Conservation (phyloP, 1,139 yeast genomes). For the Debaryomyces udenii region DNA sequence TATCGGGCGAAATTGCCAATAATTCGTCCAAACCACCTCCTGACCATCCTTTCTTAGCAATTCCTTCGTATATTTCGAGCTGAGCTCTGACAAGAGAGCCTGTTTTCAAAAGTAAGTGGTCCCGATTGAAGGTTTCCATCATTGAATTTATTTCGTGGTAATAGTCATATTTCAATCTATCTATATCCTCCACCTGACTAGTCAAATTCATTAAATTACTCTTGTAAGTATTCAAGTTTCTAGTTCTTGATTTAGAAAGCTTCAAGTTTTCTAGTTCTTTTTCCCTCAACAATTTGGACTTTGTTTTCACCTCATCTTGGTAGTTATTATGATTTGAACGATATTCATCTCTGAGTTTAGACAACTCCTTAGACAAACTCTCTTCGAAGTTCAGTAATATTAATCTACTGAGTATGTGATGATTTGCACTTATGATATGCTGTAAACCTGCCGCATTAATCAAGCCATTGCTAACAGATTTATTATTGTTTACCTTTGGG, state of each 20-base stretch:
- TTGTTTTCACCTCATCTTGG: constrained; percentile 52
- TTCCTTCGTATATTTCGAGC: constrained; percentile 76
- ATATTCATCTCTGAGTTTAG: constrained; percentile 40
- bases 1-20: constrained; percentile 55
- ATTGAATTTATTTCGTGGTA: constrained; percentile 67
- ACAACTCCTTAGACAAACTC: constrained; percentile 53
- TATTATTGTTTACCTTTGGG: constrained; percentile 70
- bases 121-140: constrained; percentile 42
- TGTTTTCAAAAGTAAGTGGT: constrained; percentile 53
- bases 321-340: constrained; percentile 54
- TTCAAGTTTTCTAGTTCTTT: constrained; percentile 61
- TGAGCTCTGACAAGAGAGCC: constrained; percentile 77
- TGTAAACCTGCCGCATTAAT: constrained; percentile 79
- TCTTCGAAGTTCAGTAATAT: constrained; percentile 54
- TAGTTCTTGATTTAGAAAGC: constrained; percentile 55
- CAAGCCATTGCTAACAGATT: constrained; percentile 64
- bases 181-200: constrained; percentile 75
- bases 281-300: constrained; percentile 52
- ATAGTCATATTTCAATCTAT: constrained; percentile 72
- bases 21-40: constrained; percentile 83
- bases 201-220: constrained; percentile 68
- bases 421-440: constrained; percentile 75
- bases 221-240: constrained; percentile 67
- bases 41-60: constrained; percentile 83
- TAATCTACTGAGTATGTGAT: constrained; percentile 65